phyloP scores from a whole-genome alignment of 805 yeast species.

The Ogataea pignaliae region DNA sequence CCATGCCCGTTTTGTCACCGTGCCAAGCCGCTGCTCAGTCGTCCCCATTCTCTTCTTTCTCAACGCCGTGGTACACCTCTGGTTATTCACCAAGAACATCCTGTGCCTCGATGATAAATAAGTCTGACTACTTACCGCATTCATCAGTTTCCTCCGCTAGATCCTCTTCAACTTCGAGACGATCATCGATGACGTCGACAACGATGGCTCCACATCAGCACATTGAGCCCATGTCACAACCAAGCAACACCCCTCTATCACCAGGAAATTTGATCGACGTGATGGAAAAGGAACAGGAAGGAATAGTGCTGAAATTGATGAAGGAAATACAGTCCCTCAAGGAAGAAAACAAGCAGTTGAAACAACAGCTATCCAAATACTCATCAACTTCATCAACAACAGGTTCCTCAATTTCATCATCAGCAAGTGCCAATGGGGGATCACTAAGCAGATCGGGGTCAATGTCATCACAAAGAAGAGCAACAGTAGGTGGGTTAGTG shows the following conservation, averaged over 20 bases:
- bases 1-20: constrained; percentile 1
- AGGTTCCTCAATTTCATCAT: constrained; percentile 17
- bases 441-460: constrained; percentile 13
- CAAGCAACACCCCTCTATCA: constrained; percentile 16
- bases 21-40: constrained; percentile 1
- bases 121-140: constrained; percentile 13
- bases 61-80: background rate
- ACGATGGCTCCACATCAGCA: background rate
- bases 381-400: constrained; percentile 12
- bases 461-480: constrained; percentile 12
- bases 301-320: constrained; percentile 62
- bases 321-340: constrained; percentile 52
- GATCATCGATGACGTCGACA: constrained; percentile 7
- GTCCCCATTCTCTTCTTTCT: background rate
- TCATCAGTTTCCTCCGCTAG: constrained; percentile 20
- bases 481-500: constrained; percentile 19
- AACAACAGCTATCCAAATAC: constrained; percentile 24
- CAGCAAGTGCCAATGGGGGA: constrained; percentile 1
- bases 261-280: constrained; percentile 50
- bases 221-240: background rate
- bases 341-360: constrained; percentile 46
- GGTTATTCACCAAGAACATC: constrained; percentile 9
- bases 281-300: constrained; percentile 75
- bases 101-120: constrained; percentile 8
- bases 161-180: constrained; percentile 17